phyloP scores from a whole-genome alignment of 2,329 filamentous ascomycete genomes.

The Colletotrichum falcatum region DNA sequence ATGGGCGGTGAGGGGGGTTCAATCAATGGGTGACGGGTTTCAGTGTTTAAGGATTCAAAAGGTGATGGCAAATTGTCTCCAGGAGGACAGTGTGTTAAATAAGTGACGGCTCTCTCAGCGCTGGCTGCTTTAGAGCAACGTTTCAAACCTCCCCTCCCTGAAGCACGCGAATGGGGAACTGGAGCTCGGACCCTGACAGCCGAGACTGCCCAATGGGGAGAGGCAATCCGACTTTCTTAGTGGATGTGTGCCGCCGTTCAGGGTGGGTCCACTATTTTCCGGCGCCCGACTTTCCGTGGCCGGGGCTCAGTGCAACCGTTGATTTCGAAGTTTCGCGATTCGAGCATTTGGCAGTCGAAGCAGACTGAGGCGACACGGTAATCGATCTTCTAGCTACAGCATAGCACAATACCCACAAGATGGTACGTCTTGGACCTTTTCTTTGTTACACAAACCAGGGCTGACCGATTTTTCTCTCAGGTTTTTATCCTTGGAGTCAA shows the following conservation, averaged over 20 bases:
- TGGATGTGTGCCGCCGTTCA: conserved; percentile 10
- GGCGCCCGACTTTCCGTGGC: conserved; percentile 37
- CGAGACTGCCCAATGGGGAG: conserved; percentile 38
- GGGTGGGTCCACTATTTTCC: conserved; percentile 29
- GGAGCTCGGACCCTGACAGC: conserved; percentile 36
- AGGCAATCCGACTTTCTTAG: conserved; percentile 25
- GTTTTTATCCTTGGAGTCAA: conserved; percentile 89
- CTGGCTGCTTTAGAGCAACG: conserved; percentile 30
- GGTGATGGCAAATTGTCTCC: conserved; percentile 11
- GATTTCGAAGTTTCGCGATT: conserved; percentile 37
- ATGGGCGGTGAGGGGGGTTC: conserved; percentile 47
- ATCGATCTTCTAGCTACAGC: background rate
- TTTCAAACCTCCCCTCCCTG: conserved; percentile 40
- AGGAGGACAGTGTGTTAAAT: conserved; percentile 22
- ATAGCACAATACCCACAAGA: conserved; percentile 15
- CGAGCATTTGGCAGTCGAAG: background rate
- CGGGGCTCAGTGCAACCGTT: conserved; percentile 1
- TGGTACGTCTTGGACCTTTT: background rate
- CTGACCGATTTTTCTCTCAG: conserved; percentile 54
- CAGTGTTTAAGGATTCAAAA: conserved; percentile 17
- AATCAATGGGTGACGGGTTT: conserved; percentile 27
- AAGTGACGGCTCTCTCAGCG: background rate
- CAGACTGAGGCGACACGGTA: conserved; percentile 2
- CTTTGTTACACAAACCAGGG: no score
- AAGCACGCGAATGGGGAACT: conserved; percentile 39